phyloP scores from a whole-genome alignment of 768 basidiomycete genomes.

The Plicaturopsis crispa region DNA sequence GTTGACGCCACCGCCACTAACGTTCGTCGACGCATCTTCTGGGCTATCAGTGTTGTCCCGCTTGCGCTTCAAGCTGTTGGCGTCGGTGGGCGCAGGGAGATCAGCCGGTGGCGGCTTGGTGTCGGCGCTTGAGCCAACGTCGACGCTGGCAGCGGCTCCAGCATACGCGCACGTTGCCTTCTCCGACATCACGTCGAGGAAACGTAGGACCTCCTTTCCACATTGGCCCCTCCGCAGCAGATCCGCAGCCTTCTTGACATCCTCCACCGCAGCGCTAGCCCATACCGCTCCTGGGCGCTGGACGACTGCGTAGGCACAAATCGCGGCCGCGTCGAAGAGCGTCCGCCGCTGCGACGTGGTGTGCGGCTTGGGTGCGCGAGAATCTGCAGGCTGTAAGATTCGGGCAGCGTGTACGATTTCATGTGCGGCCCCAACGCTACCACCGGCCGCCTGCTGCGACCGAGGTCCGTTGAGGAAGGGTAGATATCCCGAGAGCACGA shows the following conservation, averaged over 20 bases:
- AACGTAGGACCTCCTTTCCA: no score
- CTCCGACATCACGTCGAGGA: no score
- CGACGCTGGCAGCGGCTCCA: no score
- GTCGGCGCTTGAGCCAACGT: no score
- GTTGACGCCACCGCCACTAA: no score
- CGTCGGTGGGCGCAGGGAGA: no score
- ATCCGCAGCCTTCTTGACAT: conserved; percentile 15
- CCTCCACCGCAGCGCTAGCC: conserved; percentile 39
- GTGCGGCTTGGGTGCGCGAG: conserved; percentile 18
- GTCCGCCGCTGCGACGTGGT: conserved; percentile 51
- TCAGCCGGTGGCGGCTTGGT: no score
- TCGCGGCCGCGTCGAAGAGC: conserved; percentile 59
- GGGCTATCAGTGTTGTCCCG: no score
- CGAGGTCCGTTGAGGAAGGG: conserved; percentile 46
- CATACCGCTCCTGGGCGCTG: conserved; percentile 41
- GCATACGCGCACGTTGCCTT: no score
- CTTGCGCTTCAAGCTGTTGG: no score
- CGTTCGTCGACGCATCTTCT: no score
- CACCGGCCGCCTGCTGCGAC: conserved; percentile 46
- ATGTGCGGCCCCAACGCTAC: conserved; percentile 61
- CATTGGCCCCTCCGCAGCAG: no score
- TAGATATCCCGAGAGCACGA: conserved; percentile 59
- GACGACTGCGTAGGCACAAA: conserved; percentile 56
- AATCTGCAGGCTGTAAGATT: conserved; percentile 20
- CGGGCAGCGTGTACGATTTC: conserved; percentile 46